Conservation (phyloP, 306 rosid species). For the Prunus salicina region DNA sequence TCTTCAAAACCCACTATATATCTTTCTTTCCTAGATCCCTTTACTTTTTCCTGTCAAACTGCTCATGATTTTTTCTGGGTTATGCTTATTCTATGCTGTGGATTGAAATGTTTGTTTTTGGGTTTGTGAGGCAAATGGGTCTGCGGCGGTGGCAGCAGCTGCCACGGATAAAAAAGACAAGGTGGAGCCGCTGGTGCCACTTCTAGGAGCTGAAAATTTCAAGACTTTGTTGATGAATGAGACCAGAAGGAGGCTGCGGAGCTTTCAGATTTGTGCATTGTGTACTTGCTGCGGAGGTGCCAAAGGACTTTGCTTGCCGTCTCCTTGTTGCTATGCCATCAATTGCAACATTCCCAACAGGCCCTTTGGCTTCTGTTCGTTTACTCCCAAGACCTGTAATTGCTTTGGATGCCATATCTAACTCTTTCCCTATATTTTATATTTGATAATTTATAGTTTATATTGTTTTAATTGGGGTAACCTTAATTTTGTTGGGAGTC, state of each 20-base stretch:
- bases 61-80: slow-evolving; percentile 24
- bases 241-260: slow-evolving; percentile 74
- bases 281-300: slow-evolving; percentile 99
- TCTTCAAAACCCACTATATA: neutral
- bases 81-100: neutral
- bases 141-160: slow-evolving; percentile 24
- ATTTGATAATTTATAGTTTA: slow-evolving; percentile 27
- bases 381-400: slow-evolving; percentile 97
- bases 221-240: slow-evolving; percentile 74
- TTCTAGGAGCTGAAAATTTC: slow-evolving; percentile 56
- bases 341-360: slow-evolving; percentile 96
- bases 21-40: slow-evolving; percentile 30
- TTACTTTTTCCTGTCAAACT: neutral
- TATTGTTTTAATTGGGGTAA: slow-evolving; percentile 41
- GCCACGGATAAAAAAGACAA: neutral
- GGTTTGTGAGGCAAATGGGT: slow-evolving; percentile 63
- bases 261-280: slow-evolving; percentile 89
- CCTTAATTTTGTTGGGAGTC: slow-evolving; percentile 49
- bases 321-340: slow-evolving; percentile 99
- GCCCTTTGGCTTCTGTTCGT: slow-evolving; percentile 97
- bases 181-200: slow-evolving; percentile 49
- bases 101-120: slow-evolving; percentile 30
- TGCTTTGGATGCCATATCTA: slow-evolving; percentile 96
- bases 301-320: slow-evolving; percentile 85
- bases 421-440: slow-evolving; percentile 21